Conservation (phyloP, 257 asterid genomes). For the Capsicum baccatum region DNA sequence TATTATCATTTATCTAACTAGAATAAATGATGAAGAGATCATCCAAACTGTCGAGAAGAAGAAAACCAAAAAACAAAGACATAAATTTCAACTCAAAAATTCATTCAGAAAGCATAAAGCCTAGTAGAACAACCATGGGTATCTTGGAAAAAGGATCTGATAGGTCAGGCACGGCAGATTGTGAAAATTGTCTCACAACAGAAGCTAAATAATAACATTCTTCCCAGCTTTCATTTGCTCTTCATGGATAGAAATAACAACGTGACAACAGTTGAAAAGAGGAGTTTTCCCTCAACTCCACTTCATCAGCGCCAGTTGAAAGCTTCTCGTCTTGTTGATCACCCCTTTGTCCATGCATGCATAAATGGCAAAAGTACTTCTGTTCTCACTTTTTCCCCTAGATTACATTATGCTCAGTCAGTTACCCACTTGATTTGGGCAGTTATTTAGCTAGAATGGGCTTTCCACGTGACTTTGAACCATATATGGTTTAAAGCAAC, state of each 20-base stretch:
- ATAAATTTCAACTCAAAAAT: not conserved
- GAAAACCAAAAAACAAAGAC: not conserved
- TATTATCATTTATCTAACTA: not conserved
- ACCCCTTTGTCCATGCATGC: not conserved
- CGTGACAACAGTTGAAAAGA: slow-evolving; percentile 15
- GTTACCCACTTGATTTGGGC: slow-evolving; percentile 6
- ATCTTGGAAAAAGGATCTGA: slow-evolving; percentile 18
- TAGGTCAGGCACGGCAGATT: not conserved
- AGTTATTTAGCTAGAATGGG: not conserved
- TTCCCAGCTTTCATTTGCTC: slow-evolving; percentile 18
- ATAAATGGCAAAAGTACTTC: not conserved
- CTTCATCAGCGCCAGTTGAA: not conserved
- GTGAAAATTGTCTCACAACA: slow-evolving; percentile 12
- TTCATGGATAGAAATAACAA: slow-evolving; percentile 3
- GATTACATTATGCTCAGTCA: not conserved
- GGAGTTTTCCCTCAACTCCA: slow-evolving; percentile 19
- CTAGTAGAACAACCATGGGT: slow-evolving; percentile 19
- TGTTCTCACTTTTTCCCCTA: not conserved
- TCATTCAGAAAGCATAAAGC: slow-evolving; percentile 15
- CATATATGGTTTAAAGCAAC: not conserved
- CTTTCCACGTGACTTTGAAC: slow-evolving; percentile 4
- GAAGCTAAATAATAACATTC: not conserved
- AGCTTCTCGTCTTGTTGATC: slow-evolving; percentile 15
- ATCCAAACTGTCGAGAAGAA: not conserved
- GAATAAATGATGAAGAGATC: not conserved